Conservation (phyloP, 106 monocot species). For the Allium fistulosum region DNA sequence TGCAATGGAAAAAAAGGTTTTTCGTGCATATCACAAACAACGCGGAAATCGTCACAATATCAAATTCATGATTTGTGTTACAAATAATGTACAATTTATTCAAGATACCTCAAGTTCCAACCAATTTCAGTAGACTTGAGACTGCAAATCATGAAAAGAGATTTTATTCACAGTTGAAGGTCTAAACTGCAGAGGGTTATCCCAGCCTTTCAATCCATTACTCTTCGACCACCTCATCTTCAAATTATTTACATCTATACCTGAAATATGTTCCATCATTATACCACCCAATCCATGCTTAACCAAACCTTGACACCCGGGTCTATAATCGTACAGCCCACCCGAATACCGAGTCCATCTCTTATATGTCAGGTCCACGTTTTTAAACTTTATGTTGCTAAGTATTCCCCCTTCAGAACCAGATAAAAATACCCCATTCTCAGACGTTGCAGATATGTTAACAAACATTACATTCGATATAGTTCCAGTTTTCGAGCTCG, state of each 20-base stretch:
- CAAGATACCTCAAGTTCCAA: neutral
- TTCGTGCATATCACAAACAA: neutral
- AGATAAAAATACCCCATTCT: slow-evolving; percentile 89
- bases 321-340: slow-evolving; percentile 73
- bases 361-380: slow-evolving; percentile 59
- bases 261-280: slow-evolving; percentile 83
- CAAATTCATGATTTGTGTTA: neutral
- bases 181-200: slow-evolving; percentile 54
- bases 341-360: slow-evolving; percentile 62
- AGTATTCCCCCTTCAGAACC: slow-evolving; percentile 62
- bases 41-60: neutral
- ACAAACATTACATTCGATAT: slow-evolving; percentile 71
- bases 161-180: slow-evolving; percentile 56
- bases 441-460: slow-evolving; percentile 75
- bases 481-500: slow-evolving; percentile 44
- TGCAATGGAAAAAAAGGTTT: neutral
- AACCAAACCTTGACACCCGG: slow-evolving; percentile 76
- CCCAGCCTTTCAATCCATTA: slow-evolving; percentile 42
- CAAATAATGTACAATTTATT: slow-evolving; percentile 7
- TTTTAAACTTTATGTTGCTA: slow-evolving; percentile 49
- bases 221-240: slow-evolving; percentile 64
- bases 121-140: slow-evolving; percentile 17
- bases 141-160: slow-evolving; percentile 64
- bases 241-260: slow-evolving; percentile 60
- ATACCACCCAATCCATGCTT: slow-evolving; percentile 64